phyloP scores from a whole-genome alignment of 106 monocot genomes.

The Platanthera guangdongensis region DNA sequence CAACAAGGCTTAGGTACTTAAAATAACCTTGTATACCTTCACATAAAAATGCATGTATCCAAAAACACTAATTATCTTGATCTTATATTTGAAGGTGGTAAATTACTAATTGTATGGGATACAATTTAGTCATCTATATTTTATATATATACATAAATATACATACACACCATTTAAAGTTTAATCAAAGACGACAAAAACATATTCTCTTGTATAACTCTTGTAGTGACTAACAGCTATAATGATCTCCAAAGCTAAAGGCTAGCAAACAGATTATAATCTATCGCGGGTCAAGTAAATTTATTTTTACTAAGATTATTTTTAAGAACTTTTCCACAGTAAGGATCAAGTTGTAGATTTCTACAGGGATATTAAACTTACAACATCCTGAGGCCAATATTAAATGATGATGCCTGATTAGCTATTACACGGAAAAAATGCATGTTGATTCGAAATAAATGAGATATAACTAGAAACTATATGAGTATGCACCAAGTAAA shows the following conservation, averaged over 20 bases:
- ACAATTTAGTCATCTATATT: not conserved
- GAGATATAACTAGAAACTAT: not conserved
- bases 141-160: not conserved
- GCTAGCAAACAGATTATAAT: not conserved
- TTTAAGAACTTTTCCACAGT: not conserved
- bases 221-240: not conserved
- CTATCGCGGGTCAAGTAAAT: not conserved
- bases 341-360: not conserved
- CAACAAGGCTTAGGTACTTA: too few species aligned
- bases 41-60: too few species aligned
- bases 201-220: not conserved
- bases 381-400: not conserved
- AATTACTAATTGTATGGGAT: too few species aligned
- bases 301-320: not conserved
- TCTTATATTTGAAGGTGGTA: too few species aligned
- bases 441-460: not conserved
- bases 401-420: not conserved
- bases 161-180: not conserved
- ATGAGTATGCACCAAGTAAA: not conserved
- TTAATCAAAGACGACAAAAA: not conserved
- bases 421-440: not conserved
- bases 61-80: too few species aligned
- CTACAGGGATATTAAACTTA: not conserved
- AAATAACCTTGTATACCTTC: too few species aligned
- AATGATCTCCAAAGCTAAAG: constrained; percentile 1